Evolutionary conservation across 208 protist species (phyloP), one percentile per base, ranked within the genome.

Genomic region (Acanthamoeba castellanii): DNA sequence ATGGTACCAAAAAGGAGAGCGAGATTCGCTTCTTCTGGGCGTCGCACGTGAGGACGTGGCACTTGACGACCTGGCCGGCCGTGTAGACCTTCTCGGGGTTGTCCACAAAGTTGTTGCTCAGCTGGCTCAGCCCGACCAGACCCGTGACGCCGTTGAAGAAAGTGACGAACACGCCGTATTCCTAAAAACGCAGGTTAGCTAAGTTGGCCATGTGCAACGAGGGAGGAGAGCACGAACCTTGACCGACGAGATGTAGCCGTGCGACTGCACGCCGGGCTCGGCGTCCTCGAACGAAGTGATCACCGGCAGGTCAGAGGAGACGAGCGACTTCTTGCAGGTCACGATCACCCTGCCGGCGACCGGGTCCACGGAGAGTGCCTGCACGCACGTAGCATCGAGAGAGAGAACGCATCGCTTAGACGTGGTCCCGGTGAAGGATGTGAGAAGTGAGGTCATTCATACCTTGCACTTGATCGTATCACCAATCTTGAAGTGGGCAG

Each of bases 121-220:
- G 30, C 57, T 95, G 93, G 32, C 78, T 57, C 55, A 95, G 47
- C 0, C 52, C 42, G 27, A 78, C 70, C 25, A 90, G 45, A 25
- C 93, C 93, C 18, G 72, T 91, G 14, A 95, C 78, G 30, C 37
- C 45, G 59, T 95, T 95, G 76, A 76, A 95, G 64, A 95, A 95
- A 9, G 59, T 90, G 37, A 95, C 93, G 78, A 90, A 88, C 32
- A 88, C 74, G 20, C 78, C 72, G 89, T 90, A 90, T 16, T 95
- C 81, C 55, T 90, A 72, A 57, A 72, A 34, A 18, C 16, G 20
- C 22, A 22, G 32, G 37, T 47, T 59, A 59, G 59, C 16, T 9
- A 20, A 66, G 18, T 42, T 42, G 37, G 37, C 37, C 20, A 52
- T 85, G 32, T 7, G 30, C 32, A 85, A n/a, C 5, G 32, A 11